phyloP scores from a whole-genome alignment of 441 rosid genomes.

The Corymbia calophylla region DNA sequence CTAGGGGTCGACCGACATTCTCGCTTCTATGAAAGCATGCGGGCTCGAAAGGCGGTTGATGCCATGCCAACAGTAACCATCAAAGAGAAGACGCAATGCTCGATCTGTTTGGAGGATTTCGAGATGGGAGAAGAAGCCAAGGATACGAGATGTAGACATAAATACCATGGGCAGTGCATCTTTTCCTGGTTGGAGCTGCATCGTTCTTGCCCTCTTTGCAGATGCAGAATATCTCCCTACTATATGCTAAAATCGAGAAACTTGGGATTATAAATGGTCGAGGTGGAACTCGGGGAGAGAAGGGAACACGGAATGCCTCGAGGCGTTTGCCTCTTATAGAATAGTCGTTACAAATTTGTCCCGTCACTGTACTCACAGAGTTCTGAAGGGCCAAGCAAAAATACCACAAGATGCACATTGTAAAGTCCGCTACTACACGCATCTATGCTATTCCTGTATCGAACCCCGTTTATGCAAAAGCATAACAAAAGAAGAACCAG shows the following conservation, averaged over 20 bases:
- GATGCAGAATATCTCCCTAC: neutral
- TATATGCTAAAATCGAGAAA: neutral
- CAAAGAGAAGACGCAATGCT: neutral
- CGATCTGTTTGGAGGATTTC: neutral
- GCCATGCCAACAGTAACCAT: neutral
- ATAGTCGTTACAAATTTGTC: neutral
- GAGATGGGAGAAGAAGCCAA: slow-evolving; percentile 1
- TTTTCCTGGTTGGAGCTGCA: neutral
- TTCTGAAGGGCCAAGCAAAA: neutral
- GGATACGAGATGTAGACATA: neutral
- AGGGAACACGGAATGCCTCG: neutral
- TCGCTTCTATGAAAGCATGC: neutral
- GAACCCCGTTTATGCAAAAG: neutral
- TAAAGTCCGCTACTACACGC: neutral
- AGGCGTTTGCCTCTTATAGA: neutral
- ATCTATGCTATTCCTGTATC: neutral
- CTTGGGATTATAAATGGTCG: neutral
- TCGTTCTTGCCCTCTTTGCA: neutral
- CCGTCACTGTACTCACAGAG: neutral
- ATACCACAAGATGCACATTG: neutral
- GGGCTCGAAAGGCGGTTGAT: neutral
- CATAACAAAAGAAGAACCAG: neutral
- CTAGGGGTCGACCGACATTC: neutral
- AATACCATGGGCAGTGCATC: neutral
- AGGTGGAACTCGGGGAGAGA: neutral